Conservation (phyloP, 2,329 filamentous ascomycete species). For the Monosporascus sp. region DNA sequence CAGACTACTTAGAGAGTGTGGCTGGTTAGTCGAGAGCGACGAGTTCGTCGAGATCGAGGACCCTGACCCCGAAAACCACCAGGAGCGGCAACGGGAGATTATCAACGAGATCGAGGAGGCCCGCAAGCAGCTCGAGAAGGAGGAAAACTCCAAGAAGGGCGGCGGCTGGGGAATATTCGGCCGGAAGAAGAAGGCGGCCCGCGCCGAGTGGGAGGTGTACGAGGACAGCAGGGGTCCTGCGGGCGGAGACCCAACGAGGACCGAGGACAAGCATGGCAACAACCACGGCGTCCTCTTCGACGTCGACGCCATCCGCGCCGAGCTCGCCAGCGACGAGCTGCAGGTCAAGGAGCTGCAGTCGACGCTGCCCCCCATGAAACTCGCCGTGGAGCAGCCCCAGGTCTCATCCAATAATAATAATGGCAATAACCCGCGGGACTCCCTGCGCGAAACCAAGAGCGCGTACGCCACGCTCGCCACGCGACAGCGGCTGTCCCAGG, state of each 20-base stretch:
- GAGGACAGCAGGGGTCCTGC: conserved; percentile 48
- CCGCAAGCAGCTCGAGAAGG: conserved; percentile 75
- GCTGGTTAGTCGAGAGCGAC: conserved; percentile 86
- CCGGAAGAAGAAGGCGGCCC: conserved; percentile 72
- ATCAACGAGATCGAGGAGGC: conserved; percentile 97
- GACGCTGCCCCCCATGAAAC: conserved; percentile 84
- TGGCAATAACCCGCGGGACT: conserved; percentile 22
- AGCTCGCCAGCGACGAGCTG: conserved; percentile 66
- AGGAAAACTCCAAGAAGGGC: conserved; percentile 60
- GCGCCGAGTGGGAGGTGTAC: conserved; percentile 92
- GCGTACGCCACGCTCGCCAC: conserved; percentile 29
- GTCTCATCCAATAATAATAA: conserved; percentile 12
- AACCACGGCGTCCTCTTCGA: conserved; percentile 78
- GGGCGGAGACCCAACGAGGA: conserved; percentile 19
- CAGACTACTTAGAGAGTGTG: conserved; percentile 75
- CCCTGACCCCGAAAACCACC: conserved; percentile 90
- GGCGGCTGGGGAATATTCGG: conserved; percentile 65
- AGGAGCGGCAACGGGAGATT: conserved; percentile 79
- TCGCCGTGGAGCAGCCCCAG: conserved; percentile 49
- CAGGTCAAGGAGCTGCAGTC: conserved; percentile 78
- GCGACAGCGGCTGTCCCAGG: conserved; percentile 14
- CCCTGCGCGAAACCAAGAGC: conserved; percentile 42
- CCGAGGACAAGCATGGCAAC: conserved; percentile 44
- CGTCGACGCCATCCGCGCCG: conserved; percentile 85
- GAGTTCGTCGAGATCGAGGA: conserved; percentile 97